Percentiles rank a stretch among this genome's conserved stretches.
Conservation (phyloP, 2,329 filamentous ascomycete species). For the Pyrenophora teres region DNA sequence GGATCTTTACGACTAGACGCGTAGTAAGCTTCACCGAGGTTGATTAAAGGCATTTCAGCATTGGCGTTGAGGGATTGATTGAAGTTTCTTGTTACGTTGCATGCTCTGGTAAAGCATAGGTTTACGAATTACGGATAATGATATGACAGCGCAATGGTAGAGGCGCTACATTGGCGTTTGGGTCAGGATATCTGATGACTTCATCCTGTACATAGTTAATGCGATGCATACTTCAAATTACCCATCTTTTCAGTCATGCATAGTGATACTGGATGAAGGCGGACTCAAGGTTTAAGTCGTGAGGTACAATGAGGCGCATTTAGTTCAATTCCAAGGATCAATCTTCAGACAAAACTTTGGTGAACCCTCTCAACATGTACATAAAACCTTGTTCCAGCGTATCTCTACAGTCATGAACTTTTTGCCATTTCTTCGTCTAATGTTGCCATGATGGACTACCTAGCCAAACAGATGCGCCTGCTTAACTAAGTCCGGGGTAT, state of each 20-base stretch:
- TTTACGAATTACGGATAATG: constrained; percentile 14
- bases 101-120: constrained; percentile 5
- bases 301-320: too few relatives aligned
- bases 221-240: constrained; percentile 2
- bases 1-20: constrained; percentile 68
- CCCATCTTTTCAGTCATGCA: not conserved
- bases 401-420: constrained; percentile 23
- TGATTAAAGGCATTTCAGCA: constrained; percentile 11
- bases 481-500: constrained; percentile 38
- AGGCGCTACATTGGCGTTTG: constrained; percentile 4
- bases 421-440: constrained; percentile 41
- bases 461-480: constrained; percentile 31
- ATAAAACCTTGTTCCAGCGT: too few relatives aligned
- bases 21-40: not conserved
- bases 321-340: not conserved
- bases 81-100: not conserved
- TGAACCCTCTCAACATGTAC: too few relatives aligned
- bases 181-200: not conserved
- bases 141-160: constrained; percentile 1
- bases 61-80: constrained; percentile 14
- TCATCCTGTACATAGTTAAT: constrained; percentile 19
- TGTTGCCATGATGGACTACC: constrained; percentile 34
- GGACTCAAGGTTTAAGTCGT: not conserved
- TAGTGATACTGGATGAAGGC: not conserved
- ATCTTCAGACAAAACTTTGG: too few relatives aligned